Evolutionary conservation across 1,284 basidiomycete genomes (phyloP), one percentile per base, ranked within the genome.

Genomic region (Sporisorium iseilematis-ciliati): DNA sequence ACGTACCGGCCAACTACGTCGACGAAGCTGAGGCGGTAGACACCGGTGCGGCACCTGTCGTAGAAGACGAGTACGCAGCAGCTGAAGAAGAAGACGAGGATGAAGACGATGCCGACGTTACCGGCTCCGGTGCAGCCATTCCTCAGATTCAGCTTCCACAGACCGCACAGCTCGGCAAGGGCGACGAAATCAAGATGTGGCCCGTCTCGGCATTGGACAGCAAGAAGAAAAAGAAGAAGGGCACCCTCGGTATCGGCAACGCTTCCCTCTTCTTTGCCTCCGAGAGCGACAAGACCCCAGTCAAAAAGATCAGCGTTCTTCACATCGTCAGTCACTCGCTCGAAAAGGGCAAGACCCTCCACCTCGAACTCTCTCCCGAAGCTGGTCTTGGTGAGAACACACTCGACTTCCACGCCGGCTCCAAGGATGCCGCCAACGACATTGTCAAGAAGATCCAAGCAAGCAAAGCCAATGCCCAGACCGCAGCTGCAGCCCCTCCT

Each of bases 141-240:
- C 65, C 82, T 12, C 70, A 70, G 52, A 75, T 77, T 31, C 73
- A 70, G 21, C 57, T 75, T 21, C 71, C 76, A 11, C 50, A 77
- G 16, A 71, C 66, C 4, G 62, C 73, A 6, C 41, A 66, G 11
- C 49, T 64, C 25, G 74, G 75, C 65, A 83, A 80, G 64, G 65
- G 70, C 35, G 83, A 85, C 54, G 81, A 80, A 41, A 85, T 84
- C 70, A 78, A 81, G 43, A 85, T 85, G 83, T 85, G 83, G 83
- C 65, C 80, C 46, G 83, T 84, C 16, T 79, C 81, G 18, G 79
- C 77, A 11, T 52, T 84, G 23, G 83, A 85, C 57, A 60, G 62
- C 61, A 82, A 82, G 52, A 83, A 83, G 61, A 82, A 82, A 57
- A 80, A 82, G 52, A 79, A 78, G 50, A 83, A 83, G 63, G 83